Evolutionary conservation across 805 yeast species (phyloP).

Genomic region (Starmerella stellata): DNA sequence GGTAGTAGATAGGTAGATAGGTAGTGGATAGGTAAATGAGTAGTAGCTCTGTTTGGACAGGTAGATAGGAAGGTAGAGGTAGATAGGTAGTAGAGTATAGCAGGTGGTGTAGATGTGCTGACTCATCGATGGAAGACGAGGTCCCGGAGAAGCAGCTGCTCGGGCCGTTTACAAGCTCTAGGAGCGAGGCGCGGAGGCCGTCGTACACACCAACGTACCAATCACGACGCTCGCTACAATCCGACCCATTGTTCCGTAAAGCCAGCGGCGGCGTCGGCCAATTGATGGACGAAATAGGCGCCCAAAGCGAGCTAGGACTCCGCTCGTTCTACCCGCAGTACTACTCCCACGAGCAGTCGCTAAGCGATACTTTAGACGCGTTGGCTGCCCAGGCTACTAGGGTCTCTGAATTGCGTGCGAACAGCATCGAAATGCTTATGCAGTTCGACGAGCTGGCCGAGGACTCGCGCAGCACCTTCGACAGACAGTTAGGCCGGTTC

Average conservation of each 20-base stretch:
- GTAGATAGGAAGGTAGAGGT: no score
- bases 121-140: background rate
- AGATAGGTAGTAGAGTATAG: no score
- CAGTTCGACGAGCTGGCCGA: slow-evolving; percentile 14
- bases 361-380: slow-evolving; percentile 11
- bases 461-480: slow-evolving; percentile 13
- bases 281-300: slow-evolving; percentile 39
- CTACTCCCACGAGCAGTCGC: slow-evolving; percentile 12
- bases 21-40: no score
- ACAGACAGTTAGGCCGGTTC: slow-evolving; percentile 15
- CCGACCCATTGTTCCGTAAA: background rate
- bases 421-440: slow-evolving; percentile 12
- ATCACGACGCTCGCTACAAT: background rate
- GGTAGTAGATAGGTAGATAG: no score
- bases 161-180: background rate
- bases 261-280: background rate
- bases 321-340: slow-evolving; percentile 33
- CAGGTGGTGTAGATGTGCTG: no score
- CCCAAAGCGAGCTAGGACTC: slow-evolving; percentile 34
- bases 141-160: background rate
- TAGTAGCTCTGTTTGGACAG: no score
- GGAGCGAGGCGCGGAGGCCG: background rate
- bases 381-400: slow-evolving; percentile 17
- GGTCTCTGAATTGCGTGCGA: slow-evolving; percentile 15
- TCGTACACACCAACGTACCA: background rate